Evolutionary conservation across 805 yeast species (phyloP).

Genomic region (Suhomyces emberorum): DNA sequence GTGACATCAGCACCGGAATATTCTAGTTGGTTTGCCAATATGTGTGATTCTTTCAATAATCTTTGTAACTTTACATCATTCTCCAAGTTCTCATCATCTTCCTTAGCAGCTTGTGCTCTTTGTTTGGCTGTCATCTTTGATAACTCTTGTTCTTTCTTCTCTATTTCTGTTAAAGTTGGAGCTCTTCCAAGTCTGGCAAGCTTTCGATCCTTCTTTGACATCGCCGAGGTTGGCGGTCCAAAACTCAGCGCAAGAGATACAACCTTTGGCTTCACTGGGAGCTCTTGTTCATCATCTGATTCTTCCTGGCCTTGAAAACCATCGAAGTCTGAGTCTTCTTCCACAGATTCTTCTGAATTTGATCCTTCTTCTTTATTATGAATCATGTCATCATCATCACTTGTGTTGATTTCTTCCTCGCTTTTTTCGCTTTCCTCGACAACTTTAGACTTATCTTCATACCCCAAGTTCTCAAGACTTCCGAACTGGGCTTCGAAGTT

Average conservation of each 20-base stretch:
- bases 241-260: constrained; percentile 44
- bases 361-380: constrained; percentile 11
- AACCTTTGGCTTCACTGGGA: constrained; percentile 37
- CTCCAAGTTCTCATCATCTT: constrained; percentile 51
- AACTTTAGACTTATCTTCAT: constrained; percentile 36
- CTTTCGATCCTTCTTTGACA: constrained; percentile 48
- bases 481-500: constrained; percentile 68
- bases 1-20: constrained; percentile 70
- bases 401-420: neutral
- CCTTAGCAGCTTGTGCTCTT: constrained; percentile 33
- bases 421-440: constrained; percentile 19
- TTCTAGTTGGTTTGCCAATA: constrained; percentile 42
- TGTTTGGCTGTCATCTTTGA: constrained; percentile 32
- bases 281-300: constrained; percentile 9
- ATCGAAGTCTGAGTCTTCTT: constrained; percentile 1
- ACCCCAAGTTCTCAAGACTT: constrained; percentile 51
- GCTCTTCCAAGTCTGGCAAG: constrained; percentile 60
- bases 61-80: constrained; percentile 74
- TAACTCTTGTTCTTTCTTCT: constrained; percentile 21
- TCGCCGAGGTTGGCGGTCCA: constrained; percentile 19
- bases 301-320: constrained; percentile 1
- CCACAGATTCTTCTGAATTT: constrained; percentile 5
- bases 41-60: constrained; percentile 68
- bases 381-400: neutral
- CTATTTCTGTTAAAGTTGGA: constrained; percentile 39